Conservation (phyloP, 177 flowering plant species). For the Vitis hybrid region DNA sequence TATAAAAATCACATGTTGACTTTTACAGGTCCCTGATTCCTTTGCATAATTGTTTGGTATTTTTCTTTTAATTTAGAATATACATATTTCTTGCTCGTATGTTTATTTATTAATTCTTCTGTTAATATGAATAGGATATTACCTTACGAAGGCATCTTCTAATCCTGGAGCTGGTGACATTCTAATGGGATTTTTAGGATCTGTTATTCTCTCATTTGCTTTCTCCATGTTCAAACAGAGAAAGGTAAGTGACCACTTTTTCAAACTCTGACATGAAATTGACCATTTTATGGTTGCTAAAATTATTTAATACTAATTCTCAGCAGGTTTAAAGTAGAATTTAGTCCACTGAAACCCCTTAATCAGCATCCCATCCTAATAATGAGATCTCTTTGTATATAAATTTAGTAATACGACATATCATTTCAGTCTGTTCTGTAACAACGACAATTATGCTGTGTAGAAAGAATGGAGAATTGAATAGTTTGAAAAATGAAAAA, state of each 20-base stretch:
- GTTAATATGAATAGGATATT: constrained; percentile 54
- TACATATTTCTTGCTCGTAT: background rate
- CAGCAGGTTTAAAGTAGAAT: background rate
- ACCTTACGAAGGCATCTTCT: constrained; percentile 80
- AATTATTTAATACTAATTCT: background rate
- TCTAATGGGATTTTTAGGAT: constrained; percentile 92
- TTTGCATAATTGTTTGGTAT: background rate
- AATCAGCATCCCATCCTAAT: too few relatives aligned
- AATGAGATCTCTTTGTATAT: too few relatives aligned
- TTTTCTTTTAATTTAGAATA: background rate
- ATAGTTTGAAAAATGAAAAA: too few relatives aligned
- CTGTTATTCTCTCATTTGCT: constrained; percentile 94
- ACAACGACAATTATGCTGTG: too few relatives aligned
- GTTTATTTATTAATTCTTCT: background rate
- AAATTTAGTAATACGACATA: too few relatives aligned
- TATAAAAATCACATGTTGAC: background rate
- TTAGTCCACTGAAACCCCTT: background rate
- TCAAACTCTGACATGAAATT: background rate
- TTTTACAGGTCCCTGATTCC: background rate
- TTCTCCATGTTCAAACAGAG: constrained; percentile 98
- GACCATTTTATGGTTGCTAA: background rate
- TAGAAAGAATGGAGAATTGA: too few relatives aligned
- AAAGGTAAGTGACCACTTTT: constrained; percentile 45
- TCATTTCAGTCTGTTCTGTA: too few relatives aligned
- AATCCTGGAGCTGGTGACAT: constrained; percentile 99